Percentiles rank a stretch among this genome's conserved stretches.
Evolutionary conservation across 2,329 filamentous ascomycete species (phyloP).

Genomic region (Trichoderma endophyticum): DNA sequence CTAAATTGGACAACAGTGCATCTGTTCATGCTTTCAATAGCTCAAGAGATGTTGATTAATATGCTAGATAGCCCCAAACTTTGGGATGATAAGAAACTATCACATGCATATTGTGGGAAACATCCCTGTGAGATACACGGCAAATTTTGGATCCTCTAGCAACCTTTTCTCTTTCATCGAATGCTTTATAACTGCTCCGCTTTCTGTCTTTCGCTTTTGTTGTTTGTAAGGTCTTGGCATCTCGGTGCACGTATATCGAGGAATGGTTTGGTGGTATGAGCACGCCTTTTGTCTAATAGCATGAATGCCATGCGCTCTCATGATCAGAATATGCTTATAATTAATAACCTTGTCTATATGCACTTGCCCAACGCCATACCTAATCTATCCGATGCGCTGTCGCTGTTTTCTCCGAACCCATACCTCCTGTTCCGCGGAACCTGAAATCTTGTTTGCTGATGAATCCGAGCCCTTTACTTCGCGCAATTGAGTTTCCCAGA

Average conservation of each 20-base stretch:
- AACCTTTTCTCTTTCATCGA: not conserved
- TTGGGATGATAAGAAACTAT: not conserved
- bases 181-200: not conserved
- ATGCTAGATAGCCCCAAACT: not conserved
- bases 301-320: not conserved
- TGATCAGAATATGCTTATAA: not conserved
- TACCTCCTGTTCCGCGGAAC: constrained; percentile 32
- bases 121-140: not conserved
- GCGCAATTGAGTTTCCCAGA: constrained; percentile 63
- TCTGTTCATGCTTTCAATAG: not conserved
- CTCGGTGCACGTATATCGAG: not conserved
- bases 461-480: constrained; percentile 12
- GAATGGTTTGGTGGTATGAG: not conserved
- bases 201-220: not conserved
- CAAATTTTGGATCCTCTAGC: not conserved
- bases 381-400: constrained; percentile 23
- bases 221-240: not conserved
- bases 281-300: not conserved
- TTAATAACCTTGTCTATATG: no score
- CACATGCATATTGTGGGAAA: not conserved
- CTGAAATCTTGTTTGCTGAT: not conserved
- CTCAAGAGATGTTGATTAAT: not conserved
- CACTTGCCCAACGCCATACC: not conserved
- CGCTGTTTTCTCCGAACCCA: constrained; percentile 45
- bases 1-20: not conserved